These are phyloP conservation scores for Aspergillus coremiiformis DNA, from an alignment of 495 filamentous ascomycete species.

Conservation along the genomic window DNA sequence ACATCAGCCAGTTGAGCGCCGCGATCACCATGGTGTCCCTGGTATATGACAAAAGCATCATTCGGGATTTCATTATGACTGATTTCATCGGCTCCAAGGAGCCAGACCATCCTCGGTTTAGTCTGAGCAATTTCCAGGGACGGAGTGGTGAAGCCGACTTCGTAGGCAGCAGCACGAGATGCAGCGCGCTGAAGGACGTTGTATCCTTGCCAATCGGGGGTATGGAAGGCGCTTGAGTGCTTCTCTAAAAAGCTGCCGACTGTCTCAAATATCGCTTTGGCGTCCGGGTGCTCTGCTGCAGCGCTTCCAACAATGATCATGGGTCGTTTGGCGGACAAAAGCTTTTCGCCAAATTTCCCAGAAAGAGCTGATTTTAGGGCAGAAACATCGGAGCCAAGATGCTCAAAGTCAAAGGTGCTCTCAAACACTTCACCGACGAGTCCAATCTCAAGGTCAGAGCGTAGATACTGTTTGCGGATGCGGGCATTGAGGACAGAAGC, in stretches of 20 bases:
- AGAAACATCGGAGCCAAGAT: constrained; percentile 69
- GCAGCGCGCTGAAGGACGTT: constrained; percentile 91
- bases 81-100: constrained; percentile 92
- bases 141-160: constrained; percentile 85
- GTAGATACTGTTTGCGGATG: constrained; percentile 94
- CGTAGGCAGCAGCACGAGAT: constrained; percentile 85
- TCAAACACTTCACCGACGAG: constrained; percentile 87
- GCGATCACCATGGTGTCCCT: constrained; percentile 93
- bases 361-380: constrained; percentile 76
- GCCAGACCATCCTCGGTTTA: constrained; percentile 91
- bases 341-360: constrained; percentile 87
- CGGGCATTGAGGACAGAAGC: constrained; percentile 91
- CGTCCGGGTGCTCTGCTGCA: constrained; percentile 79
- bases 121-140: constrained; percentile 69
- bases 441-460: constrained; percentile 88
- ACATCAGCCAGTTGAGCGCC: constrained; percentile 91
- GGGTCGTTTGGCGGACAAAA: constrained; percentile 76
- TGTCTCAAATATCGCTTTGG: constrained; percentile 85
- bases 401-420: constrained; percentile 86
- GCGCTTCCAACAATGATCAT: constrained; percentile 95
- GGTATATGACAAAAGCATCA: constrained; percentile 93
- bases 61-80: constrained; percentile 73
- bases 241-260: constrained; percentile 87
- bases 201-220: constrained; percentile 92
- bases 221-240: constrained; percentile 78